These are phyloP conservation scores for Plasmodium fragile DNA, from an alignment of 169 alveolate genomes.

Conservation along the genomic window DNA sequence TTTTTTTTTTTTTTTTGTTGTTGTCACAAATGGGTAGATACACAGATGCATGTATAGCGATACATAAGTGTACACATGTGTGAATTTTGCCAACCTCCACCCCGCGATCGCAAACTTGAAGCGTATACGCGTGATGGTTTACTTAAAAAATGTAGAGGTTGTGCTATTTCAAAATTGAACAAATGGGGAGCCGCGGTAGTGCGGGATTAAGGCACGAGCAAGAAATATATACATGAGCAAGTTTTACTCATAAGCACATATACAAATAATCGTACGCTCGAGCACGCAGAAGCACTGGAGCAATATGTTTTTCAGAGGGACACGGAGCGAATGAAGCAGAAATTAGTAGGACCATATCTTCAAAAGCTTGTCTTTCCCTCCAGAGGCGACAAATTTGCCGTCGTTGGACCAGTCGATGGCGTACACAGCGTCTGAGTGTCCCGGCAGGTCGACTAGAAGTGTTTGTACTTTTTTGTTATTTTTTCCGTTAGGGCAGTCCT, in stretches of 20 bases:
- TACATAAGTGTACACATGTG: not conserved
- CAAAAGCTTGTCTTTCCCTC: conserved; percentile 93
- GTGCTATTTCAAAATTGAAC: not conserved
- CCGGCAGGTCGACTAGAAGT: conserved; percentile 96
- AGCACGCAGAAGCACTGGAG: not conserved
- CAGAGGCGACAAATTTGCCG: conserved; percentile 96
- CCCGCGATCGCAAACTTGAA: not conserved
- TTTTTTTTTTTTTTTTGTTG: not conserved
- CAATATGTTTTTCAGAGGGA: not conserved
- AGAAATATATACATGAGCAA: not conserved
- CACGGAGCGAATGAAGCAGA: not conserved
- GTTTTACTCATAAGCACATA: not conserved
- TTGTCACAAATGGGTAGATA: not conserved
- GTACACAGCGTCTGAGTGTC: conserved; percentile 99
- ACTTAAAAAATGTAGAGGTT: not conserved
- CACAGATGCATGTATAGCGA: not conserved
- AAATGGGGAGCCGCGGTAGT: not conserved
- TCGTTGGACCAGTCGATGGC: conserved; percentile 98
- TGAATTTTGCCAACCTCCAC: not conserved
- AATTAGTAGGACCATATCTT: conserved; percentile 93
- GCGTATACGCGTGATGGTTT: not conserved
- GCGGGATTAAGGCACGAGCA: not conserved
- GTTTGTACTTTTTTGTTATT: conserved; percentile 80
- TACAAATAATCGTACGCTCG: not conserved
- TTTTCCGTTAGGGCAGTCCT: not conserved